Conservation (phyloP, 441 rosid species). For the Mallotus japonicus region DNA sequence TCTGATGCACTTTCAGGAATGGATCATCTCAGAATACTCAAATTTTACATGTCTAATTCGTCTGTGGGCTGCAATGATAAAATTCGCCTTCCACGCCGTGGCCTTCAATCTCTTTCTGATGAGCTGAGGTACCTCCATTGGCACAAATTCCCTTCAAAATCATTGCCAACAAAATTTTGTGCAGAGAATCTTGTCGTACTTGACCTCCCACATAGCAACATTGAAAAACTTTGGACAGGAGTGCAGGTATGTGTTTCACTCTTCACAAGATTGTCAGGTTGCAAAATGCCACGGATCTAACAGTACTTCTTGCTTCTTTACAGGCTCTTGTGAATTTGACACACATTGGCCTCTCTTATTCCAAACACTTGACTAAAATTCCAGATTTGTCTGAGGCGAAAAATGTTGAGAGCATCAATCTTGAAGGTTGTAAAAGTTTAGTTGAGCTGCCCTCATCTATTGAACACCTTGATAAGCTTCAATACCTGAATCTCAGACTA, state of each 20-base stretch:
- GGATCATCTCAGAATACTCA: too few relatives aligned
- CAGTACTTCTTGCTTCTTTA: background rate
- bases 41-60: too few relatives aligned
- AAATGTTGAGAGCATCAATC: conserved; percentile 25
- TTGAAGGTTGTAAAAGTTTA: conserved; percentile 28
- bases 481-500: background rate
- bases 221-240: conserved; percentile 14
- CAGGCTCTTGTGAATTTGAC: conserved; percentile 5
- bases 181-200: conserved; percentile 19
- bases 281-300: background rate
- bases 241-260: background rate
- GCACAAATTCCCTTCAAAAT: too few relatives aligned
- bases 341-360: background rate
- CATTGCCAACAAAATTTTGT: background rate
- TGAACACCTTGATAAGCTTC: background rate
- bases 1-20: too few relatives aligned
- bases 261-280: background rate
- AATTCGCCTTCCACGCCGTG: too few relatives aligned
- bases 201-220: background rate
- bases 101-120: too few relatives aligned
- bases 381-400: conserved; percentile 31
- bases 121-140: too few relatives aligned
- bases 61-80: too few relatives aligned
- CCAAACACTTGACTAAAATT: conserved; percentile 3
- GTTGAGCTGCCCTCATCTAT: conserved; percentile 18